phyloP scores from a whole-genome alignment of 2,329 filamentous ascomycete genomes.

The Venturia nashicola region DNA sequence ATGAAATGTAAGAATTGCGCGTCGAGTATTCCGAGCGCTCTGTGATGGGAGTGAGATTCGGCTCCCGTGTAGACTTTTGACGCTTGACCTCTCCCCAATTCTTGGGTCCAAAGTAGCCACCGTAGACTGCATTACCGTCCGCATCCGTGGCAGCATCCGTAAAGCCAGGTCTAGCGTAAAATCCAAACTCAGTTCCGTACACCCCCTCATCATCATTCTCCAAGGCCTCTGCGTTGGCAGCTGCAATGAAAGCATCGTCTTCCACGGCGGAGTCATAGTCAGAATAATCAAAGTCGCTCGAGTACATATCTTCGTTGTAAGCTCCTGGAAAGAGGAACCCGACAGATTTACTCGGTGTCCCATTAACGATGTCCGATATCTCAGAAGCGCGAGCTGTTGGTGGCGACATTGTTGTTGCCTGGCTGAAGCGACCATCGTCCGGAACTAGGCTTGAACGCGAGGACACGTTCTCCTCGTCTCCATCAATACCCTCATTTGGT shows the following conservation, averaged over 20 bases:
- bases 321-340: conserved; percentile 14
- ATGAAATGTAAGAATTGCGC: conserved; percentile 67
- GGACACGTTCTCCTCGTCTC: conserved; percentile 18
- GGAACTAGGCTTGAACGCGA: conserved; percentile 34
- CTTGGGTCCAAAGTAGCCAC: conserved; percentile 78
- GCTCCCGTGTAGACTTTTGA: conserved; percentile 45
- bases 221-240: conserved; percentile 85
- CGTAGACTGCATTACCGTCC: conserved; percentile 54
- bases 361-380: neutral
- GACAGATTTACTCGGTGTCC: neutral
- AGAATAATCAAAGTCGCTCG: conserved; percentile 14
- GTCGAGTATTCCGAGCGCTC: conserved; percentile 94
- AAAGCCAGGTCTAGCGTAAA: conserved; percentile 52
- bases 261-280: conserved; percentile 41
- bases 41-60: conserved; percentile 90
- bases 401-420: conserved; percentile 27
- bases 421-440: conserved; percentile 37
- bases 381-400: conserved; percentile 21
- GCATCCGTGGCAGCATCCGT: conserved; percentile 23
- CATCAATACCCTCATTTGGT: conserved; percentile 16
- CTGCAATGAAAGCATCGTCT: conserved; percentile 86
- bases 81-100: conserved; percentile 7
- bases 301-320: conserved; percentile 26
- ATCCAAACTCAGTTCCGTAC: conserved; percentile 94
- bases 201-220: conserved; percentile 88